Conservation (phyloP, 257 asterid genomes). For the Salvia hispanica region DNA sequence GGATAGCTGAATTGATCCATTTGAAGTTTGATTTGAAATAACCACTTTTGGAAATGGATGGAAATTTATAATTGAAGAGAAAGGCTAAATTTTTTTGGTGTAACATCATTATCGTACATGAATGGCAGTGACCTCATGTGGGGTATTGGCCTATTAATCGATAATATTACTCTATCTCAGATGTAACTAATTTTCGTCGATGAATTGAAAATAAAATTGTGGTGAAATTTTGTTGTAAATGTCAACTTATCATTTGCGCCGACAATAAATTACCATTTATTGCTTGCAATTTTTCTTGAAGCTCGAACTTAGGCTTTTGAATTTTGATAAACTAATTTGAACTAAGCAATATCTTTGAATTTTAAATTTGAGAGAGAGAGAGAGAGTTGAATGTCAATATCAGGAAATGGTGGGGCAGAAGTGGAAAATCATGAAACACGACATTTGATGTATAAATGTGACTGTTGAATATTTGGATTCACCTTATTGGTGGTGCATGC, state of each 20-base stretch:
- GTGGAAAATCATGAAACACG: neutral
- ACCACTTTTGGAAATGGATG: neutral
- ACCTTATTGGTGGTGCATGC: constrained; percentile 47
- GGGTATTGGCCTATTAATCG: no score
- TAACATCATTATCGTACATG: constrained; percentile 29
- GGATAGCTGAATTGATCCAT: constrained; percentile 42
- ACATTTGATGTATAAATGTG: constrained; percentile 20
- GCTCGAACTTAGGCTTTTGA: constrained; percentile 27
- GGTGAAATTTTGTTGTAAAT: neutral
- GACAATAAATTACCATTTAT: constrained; percentile 38
- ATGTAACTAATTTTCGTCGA: no score
- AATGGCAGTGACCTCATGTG: no score
- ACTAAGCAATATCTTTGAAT: neutral
- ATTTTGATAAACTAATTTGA: constrained; percentile 9
- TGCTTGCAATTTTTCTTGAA: constrained; percentile 4
- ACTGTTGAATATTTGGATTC: constrained; percentile 24
- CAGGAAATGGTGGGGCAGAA: constrained; percentile 19
- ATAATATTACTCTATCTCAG: no score
- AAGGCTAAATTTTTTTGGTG: constrained; percentile 35
- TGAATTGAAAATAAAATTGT: no score
- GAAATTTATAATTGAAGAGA: constrained; percentile 5
- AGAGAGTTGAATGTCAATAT: neutral
- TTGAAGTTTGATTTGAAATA: neutral
- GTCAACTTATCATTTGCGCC: constrained; percentile 40
- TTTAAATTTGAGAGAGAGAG: no score